Percentiles rank a stretch among this genome's conserved stretches.
Evolutionary conservation across 208 protist genomes (phyloP).

Genomic region (Leptomonas pyrrhocoris): DNA sequence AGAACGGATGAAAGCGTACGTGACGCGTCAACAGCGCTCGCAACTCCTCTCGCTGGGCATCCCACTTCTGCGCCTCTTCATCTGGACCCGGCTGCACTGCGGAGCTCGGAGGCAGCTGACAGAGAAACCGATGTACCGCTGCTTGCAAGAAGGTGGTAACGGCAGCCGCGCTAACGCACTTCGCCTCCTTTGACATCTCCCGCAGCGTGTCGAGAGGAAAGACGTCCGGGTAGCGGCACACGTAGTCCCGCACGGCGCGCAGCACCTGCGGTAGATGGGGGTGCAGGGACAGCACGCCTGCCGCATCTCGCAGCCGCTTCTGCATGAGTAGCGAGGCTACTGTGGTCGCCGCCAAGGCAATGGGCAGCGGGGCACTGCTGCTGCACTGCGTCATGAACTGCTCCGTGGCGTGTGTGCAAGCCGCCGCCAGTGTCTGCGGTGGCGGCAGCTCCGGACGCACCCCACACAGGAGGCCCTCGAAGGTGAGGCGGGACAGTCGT

Average conservation of each 20-base stretch:
- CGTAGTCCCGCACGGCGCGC: slow-evolving; percentile 24
- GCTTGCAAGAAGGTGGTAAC: slow-evolving; percentile 38
- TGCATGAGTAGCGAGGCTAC: slow-evolving; percentile 32
- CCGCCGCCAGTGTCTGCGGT: slow-evolving; percentile 5
- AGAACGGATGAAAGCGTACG: slow-evolving; percentile 43
- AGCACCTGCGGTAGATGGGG: slow-evolving; percentile 35
- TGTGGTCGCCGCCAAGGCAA: slow-evolving; percentile 50
- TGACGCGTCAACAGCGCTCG: slow-evolving; percentile 46
- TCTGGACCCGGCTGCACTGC: background rate
- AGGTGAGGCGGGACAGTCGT: slow-evolving; percentile 46
- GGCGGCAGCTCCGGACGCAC: slow-evolving; percentile 15
- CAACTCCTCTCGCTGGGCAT: slow-evolving; percentile 28
- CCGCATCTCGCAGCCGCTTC: slow-evolving; percentile 39
- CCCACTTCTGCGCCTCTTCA: background rate
- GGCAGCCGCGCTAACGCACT: slow-evolving; percentile 25
- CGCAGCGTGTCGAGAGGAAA: slow-evolving; percentile 36
- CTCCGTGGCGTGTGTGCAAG: slow-evolving; percentile 13
- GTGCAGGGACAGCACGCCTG: slow-evolving; percentile 47
- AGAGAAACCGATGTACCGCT: slow-evolving; percentile 22
- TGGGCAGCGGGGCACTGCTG: slow-evolving; percentile 50
- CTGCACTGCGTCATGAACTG: slow-evolving; percentile 30
- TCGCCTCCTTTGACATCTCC: slow-evolving; percentile 35
- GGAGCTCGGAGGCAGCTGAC: background rate
- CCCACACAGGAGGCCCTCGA: slow-evolving; percentile 67
- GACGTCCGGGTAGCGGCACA: slow-evolving; percentile 9